These are phyloP conservation scores for Trichoderma parareesei DNA, from an alignment of 495 filamentous ascomycete genomes.

Conservation along the genomic window DNA sequence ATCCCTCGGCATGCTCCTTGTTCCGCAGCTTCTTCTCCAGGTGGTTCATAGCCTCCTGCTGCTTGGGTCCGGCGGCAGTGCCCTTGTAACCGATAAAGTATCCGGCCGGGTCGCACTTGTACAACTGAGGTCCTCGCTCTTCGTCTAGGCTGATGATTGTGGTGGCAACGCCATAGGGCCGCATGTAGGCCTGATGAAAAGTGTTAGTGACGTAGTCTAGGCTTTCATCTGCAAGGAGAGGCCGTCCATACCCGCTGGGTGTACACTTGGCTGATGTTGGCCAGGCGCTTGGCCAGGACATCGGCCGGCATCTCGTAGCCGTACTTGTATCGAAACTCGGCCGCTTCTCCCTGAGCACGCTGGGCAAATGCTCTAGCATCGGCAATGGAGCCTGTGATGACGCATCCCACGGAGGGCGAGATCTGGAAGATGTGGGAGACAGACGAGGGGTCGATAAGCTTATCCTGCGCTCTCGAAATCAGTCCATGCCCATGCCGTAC, in stretches of 20 bases:
- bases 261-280: slow-evolving; percentile 98
- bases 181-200: slow-evolving; percentile 81
- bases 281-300: slow-evolving; percentile 88
- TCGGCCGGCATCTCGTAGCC: slow-evolving; percentile 99
- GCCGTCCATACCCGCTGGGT: slow-evolving; percentile 72
- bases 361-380: slow-evolving; percentile 89
- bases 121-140: slow-evolving; percentile 90
- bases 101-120: slow-evolving; percentile 96
- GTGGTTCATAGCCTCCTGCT: slow-evolving; percentile 95
- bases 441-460: slow-evolving; percentile 94
- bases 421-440: slow-evolving; percentile 96
- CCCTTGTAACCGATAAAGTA: slow-evolving; percentile 99
- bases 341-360: slow-evolving; percentile 89
- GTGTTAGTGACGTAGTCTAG: not conserved
- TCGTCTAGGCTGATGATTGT: slow-evolving; percentile 90
- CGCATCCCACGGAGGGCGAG: slow-evolving; percentile 91
- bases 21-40: slow-evolving; percentile 99
- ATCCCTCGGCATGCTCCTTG: slow-evolving; percentile 88
- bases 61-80: slow-evolving; percentile 91
- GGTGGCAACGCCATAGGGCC: slow-evolving; percentile 87
- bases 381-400: slow-evolving; percentile 97
- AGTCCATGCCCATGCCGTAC: slow-evolving; percentile 11
- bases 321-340: slow-evolving; percentile 95
- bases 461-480: slow-evolving; percentile 56
- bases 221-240: slow-evolving; percentile 14